phyloP scores from a whole-genome alignment of 2,329 filamentous ascomycete genomes.

The Zarea fungicola region DNA sequence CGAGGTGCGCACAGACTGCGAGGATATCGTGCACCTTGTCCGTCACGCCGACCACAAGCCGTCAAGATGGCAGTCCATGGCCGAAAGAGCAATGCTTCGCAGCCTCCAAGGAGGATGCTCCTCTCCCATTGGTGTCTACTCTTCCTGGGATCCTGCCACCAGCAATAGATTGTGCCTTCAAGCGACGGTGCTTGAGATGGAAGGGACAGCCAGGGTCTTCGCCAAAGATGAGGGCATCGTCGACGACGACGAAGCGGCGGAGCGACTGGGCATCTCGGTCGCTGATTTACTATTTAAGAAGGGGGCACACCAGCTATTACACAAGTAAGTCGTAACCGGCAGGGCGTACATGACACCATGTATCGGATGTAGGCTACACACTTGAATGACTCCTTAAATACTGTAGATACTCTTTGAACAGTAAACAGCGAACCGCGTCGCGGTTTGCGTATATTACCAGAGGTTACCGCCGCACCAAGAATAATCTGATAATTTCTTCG shows the following conservation, averaged over 20 bases:
- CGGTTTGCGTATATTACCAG: no score
- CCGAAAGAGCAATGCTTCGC: conserved; percentile 15
- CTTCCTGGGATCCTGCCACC: not conserved
- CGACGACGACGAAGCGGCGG: conserved; percentile 7
- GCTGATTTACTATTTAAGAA: not conserved
- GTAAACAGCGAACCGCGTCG: no score
- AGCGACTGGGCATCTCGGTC: not conserved
- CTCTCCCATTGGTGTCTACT: conserved; percentile 14
- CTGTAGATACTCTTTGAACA: no score
- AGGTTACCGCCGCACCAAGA: no score
- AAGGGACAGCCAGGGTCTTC: conserved; percentile 1
- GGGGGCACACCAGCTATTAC: conserved; percentile 5
- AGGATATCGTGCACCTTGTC: conserved; percentile 11
- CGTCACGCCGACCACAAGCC: conserved; percentile 12
- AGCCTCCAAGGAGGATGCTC: conserved; percentile 17
- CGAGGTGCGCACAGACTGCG: conserved; percentile 10
- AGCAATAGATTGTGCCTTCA: conserved; percentile 1
- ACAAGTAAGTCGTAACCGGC: no score
- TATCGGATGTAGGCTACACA: no score
- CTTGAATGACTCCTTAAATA: no score
- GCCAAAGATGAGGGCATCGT: not conserved
- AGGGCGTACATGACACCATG: no score
- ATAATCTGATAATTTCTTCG: no score
- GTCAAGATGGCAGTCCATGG: conserved; percentile 14
- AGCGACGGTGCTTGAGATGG: conserved; percentile 7